phyloP scores from a whole-genome alignment of 1,284 basidiomycete genomes.

The Ustilago curta region DNA sequence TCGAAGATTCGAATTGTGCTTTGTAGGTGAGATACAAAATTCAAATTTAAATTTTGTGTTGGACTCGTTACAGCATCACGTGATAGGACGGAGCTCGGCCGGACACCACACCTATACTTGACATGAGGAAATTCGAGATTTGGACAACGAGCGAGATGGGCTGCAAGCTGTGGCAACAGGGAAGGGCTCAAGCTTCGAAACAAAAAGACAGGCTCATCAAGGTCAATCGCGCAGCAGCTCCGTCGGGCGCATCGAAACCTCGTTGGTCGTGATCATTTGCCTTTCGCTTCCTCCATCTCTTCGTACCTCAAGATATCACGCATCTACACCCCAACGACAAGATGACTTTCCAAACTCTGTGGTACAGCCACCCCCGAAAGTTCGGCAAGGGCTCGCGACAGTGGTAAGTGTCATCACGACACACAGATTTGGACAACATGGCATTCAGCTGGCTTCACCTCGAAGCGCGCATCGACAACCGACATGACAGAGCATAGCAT shows the following conservation, averaged over 20 bases:
- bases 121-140: too few relatives aligned
- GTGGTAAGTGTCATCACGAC: constrained; percentile 59
- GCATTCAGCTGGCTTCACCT: constrained; percentile 6
- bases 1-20: too few relatives aligned
- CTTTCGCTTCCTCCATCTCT: constrained; percentile 38
- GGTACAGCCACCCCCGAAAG: constrained; percentile 67
- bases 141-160: too few relatives aligned
- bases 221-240: constrained; percentile 3
- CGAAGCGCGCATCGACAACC: constrained; percentile 12
- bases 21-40: too few relatives aligned
- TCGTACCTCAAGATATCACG: constrained; percentile 44
- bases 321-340: constrained; percentile 49
- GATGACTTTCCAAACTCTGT: constrained; percentile 67
- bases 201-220: constrained; percentile 1
- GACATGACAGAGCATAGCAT: constrained; percentile 1
- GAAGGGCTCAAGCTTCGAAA: neutral
- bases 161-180: too few relatives aligned
- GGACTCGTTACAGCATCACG: too few relatives aligned
- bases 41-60: too few relatives aligned
- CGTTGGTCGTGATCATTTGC: constrained; percentile 31
- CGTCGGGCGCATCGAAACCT: constrained; percentile 17
- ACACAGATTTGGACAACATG: constrained; percentile 2
- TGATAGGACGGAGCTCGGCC: too few relatives aligned
- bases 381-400: constrained; percentile 67
- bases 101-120: too few relatives aligned